Base-by-base conservation (phyloP, 2,329 filamentous ascomycete genomes). In the Pestalotiopsis sp. region DNA sequence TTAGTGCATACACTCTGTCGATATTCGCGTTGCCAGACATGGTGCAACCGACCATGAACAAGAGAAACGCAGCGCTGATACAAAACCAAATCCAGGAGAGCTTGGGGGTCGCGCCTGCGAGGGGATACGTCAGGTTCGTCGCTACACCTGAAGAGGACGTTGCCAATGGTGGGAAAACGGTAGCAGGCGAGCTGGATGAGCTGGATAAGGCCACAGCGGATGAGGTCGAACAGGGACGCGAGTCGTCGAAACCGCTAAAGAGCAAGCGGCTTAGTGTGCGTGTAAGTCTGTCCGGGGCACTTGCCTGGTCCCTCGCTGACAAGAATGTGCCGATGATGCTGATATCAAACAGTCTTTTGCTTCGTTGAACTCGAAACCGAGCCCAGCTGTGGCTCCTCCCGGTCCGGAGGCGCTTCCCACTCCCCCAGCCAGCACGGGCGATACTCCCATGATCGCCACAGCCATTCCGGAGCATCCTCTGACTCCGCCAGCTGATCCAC, bases 51-150 rank as follows among this genome's bases (percentile, higher is more conserved):
- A 87, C 90, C 3, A 93, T 89, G 66, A 97, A 97, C 81, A 92
- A 92, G 78, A 89, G 93, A 71, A 96, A 95, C 78, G 90, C 93
- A 1, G 85, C 87, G n/a, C 81, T 97, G 20, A 87, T 97, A 3
- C 93, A 96, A 76, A 85, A 84, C n/a, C 91, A 92, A 77, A 87
- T 97, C 79, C 85, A 90, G 14, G 91, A 93, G 27, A 85, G 90
- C 0, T 83, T 97, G 0, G 87, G 88, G 2, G 92, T 97, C 2
- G 75, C 84, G 0, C 79, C 90, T 0, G 83, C 88, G 1, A 87
- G 93, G 52, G 94, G 94, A 1, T 85, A 94, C 41, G 81, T 97
- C 68, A 89, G 90, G 41, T 97, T 95, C 74, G 80, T 90, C 6
- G 82, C 91, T 1, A 87, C 93, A 4, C 78, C 86, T 0, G 93